phyloP scores from a whole-genome alignment of 331 rosid genomes.

The Quercus phellos region DNA sequence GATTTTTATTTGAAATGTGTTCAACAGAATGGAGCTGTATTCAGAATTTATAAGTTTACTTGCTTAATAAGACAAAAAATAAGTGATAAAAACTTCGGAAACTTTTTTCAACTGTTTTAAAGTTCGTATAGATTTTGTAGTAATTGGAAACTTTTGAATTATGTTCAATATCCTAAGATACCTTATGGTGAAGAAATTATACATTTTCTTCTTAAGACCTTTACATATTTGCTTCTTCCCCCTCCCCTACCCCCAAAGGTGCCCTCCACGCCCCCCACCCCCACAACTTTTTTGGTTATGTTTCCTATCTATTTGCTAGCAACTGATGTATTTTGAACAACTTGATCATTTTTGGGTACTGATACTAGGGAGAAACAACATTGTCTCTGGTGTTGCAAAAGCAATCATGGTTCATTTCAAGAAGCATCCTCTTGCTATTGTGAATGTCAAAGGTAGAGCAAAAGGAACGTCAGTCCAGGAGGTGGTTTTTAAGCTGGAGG shows the following conservation, averaged over 20 bases:
- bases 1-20: background rate
- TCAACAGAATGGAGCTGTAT: background rate
- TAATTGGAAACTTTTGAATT: background rate
- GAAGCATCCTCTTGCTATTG: slow-evolving; percentile 79
- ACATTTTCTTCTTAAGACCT: background rate
- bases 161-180: slow-evolving; percentile 1
- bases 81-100: background rate
- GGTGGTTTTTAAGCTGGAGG: slow-evolving; percentile 77
- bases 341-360: background rate
- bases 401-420: slow-evolving; percentile 61
- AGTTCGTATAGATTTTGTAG: background rate
- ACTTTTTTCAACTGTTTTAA: background rate
- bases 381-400: slow-evolving; percentile 68
- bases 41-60: background rate
- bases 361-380: slow-evolving; percentile 66
- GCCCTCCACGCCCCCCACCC: background rate
- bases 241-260: background rate
- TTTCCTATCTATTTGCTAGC: background rate
- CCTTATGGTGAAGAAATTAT: background rate
- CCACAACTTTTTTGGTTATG: background rate
- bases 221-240: background rate
- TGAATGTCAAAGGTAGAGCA: slow-evolving; percentile 90
- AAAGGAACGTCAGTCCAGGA: slow-evolving; percentile 86
- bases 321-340: slow-evolving; percentile 4
- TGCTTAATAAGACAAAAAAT: background rate